Conservation (phyloP, 225 moss, liverwort and hornwort genomes). For the Sphagnum tenellum region DNA sequence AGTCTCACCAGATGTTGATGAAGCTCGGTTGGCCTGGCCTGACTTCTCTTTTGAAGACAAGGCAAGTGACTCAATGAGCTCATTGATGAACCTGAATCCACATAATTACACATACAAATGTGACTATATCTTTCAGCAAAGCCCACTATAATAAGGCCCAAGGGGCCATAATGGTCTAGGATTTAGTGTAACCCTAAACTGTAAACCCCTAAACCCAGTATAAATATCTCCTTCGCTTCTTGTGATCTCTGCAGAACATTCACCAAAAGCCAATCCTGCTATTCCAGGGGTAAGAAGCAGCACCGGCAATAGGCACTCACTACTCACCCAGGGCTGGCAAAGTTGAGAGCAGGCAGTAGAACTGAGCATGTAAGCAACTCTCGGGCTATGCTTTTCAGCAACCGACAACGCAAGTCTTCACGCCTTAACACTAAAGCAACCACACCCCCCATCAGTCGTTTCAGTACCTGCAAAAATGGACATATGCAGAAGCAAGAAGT, state of each 20-base stretch:
- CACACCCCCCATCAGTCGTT: constrained; percentile 73
- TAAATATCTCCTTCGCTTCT: not conserved
- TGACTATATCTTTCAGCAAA: too few relatives aligned
- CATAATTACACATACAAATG: too few relatives aligned
- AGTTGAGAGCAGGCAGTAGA: constrained; percentile 67
- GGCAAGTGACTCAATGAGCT: constrained; percentile 54
- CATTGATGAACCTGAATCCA: constrained; percentile 41
- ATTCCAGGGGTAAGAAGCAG: not conserved
- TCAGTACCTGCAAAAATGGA: constrained; percentile 25
- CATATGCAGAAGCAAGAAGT: too few relatives aligned
- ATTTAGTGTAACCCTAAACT: too few relatives aligned
- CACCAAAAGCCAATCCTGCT: not conserved
- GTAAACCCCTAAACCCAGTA: too few relatives aligned
- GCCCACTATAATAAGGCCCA: too few relatives aligned
- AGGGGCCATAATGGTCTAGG: too few relatives aligned
- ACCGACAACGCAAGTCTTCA: constrained; percentile 50
- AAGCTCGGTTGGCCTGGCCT: constrained; percentile 9
- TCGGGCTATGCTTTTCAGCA: constrained; percentile 42
- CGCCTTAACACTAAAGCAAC: constrained; percentile 47
- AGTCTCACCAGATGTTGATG: not conserved
- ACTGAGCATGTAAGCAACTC: constrained; percentile 75
- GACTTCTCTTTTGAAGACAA: constrained; percentile 35
- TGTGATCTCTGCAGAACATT: not conserved
- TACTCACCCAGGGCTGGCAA: constrained; percentile 43
- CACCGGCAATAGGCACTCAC: not conserved